phyloP scores from a whole-genome alignment of 106 monocot genomes.

The Dendrobium huoshanense region DNA sequence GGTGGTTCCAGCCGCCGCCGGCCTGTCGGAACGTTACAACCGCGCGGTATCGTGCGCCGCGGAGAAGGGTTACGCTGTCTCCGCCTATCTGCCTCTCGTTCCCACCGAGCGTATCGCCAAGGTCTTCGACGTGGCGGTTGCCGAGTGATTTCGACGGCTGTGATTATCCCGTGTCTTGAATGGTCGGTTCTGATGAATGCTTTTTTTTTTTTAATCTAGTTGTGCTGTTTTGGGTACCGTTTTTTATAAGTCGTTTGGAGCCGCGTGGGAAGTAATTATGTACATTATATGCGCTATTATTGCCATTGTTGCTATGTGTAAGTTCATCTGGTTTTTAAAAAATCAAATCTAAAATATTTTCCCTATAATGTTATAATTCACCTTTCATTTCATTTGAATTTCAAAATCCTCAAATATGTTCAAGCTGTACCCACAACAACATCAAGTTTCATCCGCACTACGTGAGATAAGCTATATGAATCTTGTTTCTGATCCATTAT shows the following conservation, averaged over 20 bases:
- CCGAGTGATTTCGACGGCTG: not conserved
- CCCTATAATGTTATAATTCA: no score
- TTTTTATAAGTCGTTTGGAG: not conserved
- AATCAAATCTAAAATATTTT: no score
- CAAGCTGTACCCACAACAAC: no score
- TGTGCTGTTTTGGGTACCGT: not conserved
- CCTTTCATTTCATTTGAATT: no score
- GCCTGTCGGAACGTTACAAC: constrained; percentile 69
- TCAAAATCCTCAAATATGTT: no score
- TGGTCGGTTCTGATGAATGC: not conserved
- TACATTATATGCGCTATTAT: no score
- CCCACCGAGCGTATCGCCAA: constrained; percentile 62
- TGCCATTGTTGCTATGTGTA: no score
- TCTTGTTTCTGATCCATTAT: no score
- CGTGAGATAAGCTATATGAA: no score
- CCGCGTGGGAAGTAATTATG: no score
- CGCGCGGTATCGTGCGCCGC: constrained; percentile 33
- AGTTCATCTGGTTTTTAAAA: no score
- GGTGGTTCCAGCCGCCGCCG: constrained; percentile 60
- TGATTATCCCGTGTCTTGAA: not conserved
- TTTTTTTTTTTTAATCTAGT: not conserved
- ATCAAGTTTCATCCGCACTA: no score
- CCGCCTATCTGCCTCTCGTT: constrained; percentile 61
- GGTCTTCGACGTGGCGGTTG: constrained; percentile 29
- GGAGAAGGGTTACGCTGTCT: constrained; percentile 56